Percentiles rank a stretch among this genome's conserved stretches.
phyloP scores from a whole-genome alignment of 306 rosid species.

The Begonia peltatifolia region DNA sequence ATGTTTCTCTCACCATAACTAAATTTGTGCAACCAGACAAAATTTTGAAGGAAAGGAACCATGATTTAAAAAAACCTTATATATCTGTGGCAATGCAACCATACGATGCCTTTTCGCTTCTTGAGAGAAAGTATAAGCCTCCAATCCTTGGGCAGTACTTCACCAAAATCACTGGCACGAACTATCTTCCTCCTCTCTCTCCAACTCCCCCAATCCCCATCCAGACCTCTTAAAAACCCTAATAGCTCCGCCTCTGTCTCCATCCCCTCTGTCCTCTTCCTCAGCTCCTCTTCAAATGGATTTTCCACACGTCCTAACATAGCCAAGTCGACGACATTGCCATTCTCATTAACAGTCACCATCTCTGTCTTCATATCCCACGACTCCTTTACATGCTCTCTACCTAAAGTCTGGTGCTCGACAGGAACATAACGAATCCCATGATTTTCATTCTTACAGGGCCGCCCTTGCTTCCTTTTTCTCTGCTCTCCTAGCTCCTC shows the following conservation, averaged over 20 bases:
- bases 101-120: slow-evolving; percentile 30
- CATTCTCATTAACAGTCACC: slow-evolving; percentile 13
- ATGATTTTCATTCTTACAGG: slow-evolving; percentile 28
- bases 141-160: slow-evolving; percentile 43
- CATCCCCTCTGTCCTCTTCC: slow-evolving; percentile 47
- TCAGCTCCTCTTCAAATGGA: slow-evolving; percentile 39
- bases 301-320: slow-evolving; percentile 28
- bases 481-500: slow-evolving; percentile 27
- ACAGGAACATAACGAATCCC: not conserved
- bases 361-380: slow-evolving; percentile 14
- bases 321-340: slow-evolving; percentile 17
- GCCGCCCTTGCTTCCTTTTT: slow-evolving; percentile 74
- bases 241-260: slow-evolving; percentile 29
- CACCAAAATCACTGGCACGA: slow-evolving; percentile 28
- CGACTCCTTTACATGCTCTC: slow-evolving; percentile 3
- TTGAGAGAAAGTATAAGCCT: slow-evolving; percentile 39
- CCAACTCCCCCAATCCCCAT: slow-evolving; percentile 54
- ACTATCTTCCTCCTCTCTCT: slow-evolving; percentile 61
- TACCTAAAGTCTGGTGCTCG: not conserved
- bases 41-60: slow-evolving; percentile 6
- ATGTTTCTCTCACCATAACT: too few species aligned
- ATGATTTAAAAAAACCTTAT: slow-evolving; percentile 32
- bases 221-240: slow-evolving; percentile 40
- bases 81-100: slow-evolving; percentile 42
- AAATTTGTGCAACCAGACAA: not conserved